Conservation (phyloP, 768 basidiomycete genomes). For the Rhodotorula graminis region DNA sequence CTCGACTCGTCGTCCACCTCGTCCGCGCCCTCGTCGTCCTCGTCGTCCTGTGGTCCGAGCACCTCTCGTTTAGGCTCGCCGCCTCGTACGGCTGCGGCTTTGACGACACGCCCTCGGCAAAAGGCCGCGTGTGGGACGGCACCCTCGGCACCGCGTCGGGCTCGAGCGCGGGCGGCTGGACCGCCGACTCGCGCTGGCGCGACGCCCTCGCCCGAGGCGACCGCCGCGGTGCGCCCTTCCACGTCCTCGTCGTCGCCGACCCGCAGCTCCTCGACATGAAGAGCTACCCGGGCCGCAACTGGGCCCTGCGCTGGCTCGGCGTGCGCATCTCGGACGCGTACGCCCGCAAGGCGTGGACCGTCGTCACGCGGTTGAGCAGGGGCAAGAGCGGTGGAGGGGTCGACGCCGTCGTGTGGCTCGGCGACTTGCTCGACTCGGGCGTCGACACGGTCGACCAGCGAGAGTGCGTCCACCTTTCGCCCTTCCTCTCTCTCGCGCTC, state of each 20-base stretch:
- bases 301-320: constrained; percentile 58
- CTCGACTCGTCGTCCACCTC: background rate
- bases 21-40: constrained; percentile 56
- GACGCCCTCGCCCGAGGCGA: background rate
- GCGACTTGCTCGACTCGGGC: constrained; percentile 89
- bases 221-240: constrained; percentile 47
- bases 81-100: constrained; percentile 23
- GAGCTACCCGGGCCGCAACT: constrained; percentile 63
- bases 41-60: constrained; percentile 66
- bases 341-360: constrained; percentile 75
- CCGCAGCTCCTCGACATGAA: constrained; percentile 74
- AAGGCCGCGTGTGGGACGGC: constrained; percentile 21
- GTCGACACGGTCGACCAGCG: constrained; percentile 59
- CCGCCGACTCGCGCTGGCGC: background rate
- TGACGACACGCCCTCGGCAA: constrained; percentile 31
- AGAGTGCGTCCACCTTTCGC: constrained; percentile 57
- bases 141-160: too few relatives aligned
- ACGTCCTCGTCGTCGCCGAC: constrained; percentile 78
- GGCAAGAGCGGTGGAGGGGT: constrained; percentile 60
- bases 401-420: constrained; percentile 72
- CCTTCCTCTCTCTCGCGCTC: background rate
- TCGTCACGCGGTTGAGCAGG: background rate
- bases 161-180: background rate
- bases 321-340: constrained; percentile 72
- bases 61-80: constrained; percentile 54